These are phyloP conservation scores for Neofusicoccum sp. DNA, from an alignment of 2,329 filamentous ascomycete genomes.

Conservation along the genomic window DNA sequence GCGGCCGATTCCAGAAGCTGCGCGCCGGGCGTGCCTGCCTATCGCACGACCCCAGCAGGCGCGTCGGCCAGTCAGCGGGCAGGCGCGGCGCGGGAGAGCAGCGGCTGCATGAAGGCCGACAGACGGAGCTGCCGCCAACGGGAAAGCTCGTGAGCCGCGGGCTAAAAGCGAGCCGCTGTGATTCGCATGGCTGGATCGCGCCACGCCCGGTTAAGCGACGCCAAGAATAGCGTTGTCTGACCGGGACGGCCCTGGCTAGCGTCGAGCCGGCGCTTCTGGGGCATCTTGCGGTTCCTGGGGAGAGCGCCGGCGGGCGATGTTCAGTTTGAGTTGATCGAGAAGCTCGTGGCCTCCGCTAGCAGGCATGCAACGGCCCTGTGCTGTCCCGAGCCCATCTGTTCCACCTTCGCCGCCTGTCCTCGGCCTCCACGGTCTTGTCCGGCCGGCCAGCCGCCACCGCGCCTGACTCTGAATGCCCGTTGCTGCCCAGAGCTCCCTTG, in stretches of 20 bases:
- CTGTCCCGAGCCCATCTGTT: not conserved
- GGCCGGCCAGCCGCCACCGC: not conserved
- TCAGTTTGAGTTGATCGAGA: not conserved
- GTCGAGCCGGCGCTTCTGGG: not conserved
- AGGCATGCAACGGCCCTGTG: not conserved
- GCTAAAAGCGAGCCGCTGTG: not conserved
- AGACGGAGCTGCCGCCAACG: not conserved
- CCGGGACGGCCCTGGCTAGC: not conserved
- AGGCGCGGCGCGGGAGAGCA: conserved; percentile 1
- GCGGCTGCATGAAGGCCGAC: not conserved
- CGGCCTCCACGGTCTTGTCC: too few species aligned
- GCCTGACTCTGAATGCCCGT: not conserved
- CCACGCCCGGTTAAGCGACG: conserved; percentile 1
- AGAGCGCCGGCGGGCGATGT: not conserved
- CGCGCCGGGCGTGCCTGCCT: not conserved
- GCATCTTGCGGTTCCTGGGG: not conserved
- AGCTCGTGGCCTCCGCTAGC: not conserved
- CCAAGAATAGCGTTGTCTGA: not conserved
- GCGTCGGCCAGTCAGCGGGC: not conserved
- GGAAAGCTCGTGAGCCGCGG: not conserved
- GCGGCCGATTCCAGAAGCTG: not conserved
- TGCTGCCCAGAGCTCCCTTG: too few species aligned
- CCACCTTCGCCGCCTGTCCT: not conserved
- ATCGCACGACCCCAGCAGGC: not conserved
- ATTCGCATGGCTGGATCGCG: not conserved